Evolutionary conservation across 352 stramenopile species (phyloP), one percentile per base, ranked within the genome.

Genomic region (Aphanomyces invadans): DNA sequence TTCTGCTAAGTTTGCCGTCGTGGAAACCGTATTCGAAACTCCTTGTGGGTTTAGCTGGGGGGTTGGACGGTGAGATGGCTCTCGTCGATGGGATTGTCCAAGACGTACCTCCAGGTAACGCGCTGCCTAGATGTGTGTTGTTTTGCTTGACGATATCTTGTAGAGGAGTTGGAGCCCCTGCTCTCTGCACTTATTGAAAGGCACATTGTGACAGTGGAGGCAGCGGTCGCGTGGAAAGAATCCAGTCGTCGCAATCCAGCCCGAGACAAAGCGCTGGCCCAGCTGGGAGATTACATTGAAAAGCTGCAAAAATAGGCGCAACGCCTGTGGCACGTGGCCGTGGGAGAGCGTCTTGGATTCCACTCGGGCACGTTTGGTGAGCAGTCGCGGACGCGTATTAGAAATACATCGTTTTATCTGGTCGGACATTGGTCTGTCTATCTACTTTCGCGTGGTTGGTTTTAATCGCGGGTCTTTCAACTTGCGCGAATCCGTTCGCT

Each of bases 231-330:
- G 66, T 93, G 84, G 84, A 75, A 87, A 17, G 81, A 88, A 54
- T 70, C 31, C 10, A 31, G 26, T 2, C 46, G n/a, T 29, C 46
- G 81, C 78, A 90, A 78, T 75, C 75, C 79, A 56, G 74, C 70
- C 74, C 83, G 82, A 71, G 87, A 87, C 76, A 76, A 79, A 29
- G 81, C 83, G 61, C 61, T 88, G 48, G 76, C 76, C 28, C 78
- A 85, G 61, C 74, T 91, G 53, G 78, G 81, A 56, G 73, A 80
- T 73, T 89, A 90, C 71, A 72, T 90, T 77, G 79, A 87, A 65
- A 77, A 85, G 49, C 60, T 91, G 71, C 29, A 28, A 28, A 57
- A 57, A 32, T 57, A 57, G 49, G 4, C 36, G 36, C 29, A 15
- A 57, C 49, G 46, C n/a, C 10, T 54, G 46, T 54, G 21, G 39